A percentile compares a stretch with the other conserved stretches of the same genome.
phyloP scores from a whole-genome alignment of 2,329 filamentous ascomycete genomes.

The Talaromyces sp. region DNA sequence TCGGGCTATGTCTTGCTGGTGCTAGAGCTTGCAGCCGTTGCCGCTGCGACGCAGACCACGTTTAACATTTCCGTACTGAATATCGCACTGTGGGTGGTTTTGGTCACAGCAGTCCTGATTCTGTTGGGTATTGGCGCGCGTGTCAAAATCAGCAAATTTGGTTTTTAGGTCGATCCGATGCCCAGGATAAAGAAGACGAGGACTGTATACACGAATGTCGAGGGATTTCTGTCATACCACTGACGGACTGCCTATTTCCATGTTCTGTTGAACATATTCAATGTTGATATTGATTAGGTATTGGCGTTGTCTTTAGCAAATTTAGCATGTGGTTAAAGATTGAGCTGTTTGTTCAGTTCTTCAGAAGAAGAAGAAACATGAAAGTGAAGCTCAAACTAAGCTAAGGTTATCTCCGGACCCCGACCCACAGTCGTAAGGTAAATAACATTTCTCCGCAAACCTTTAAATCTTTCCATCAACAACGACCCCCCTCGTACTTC shows the following conservation, averaged over 20 bases:
- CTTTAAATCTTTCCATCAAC: not conserved
- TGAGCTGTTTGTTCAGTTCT: not conserved
- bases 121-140: conserved; percentile 70
- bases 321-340: not conserved
- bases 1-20: conserved; percentile 70
- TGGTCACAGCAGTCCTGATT: conserved; percentile 63
- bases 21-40: conserved; percentile 69
- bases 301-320: not conserved
- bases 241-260: not conserved
- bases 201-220: not conserved
- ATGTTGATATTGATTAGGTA: not conserved
- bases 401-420: not conserved
- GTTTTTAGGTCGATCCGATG: conserved; percentile 34
- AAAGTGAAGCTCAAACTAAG: not conserved
- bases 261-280: not conserved
- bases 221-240: not conserved
- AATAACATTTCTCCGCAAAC: not conserved
- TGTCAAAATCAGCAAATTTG: conserved; percentile 78
- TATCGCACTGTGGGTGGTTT: conserved; percentile 72
- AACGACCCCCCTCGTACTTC: not conserved
- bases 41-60: conserved; percentile 69
- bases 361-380: not conserved
- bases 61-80: conserved; percentile 66
- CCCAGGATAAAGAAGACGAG: not conserved
- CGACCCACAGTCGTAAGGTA: not conserved